Base-by-base conservation (phyloP, 108 stramenopile species). In the Epithemia pelagica region DNA sequence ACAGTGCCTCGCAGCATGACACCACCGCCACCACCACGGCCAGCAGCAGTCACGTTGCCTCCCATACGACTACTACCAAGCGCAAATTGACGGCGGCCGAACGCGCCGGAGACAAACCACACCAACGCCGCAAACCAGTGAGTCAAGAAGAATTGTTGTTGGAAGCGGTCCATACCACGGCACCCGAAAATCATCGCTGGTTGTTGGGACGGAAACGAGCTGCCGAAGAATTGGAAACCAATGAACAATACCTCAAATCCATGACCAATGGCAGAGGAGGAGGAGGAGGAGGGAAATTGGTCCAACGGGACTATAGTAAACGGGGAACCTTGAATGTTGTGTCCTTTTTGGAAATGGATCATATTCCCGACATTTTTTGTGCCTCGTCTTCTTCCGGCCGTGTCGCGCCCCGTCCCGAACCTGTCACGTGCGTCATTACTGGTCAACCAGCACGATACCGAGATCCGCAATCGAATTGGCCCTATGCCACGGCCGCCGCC, bases 341-440 rank as follows among this genome's bases (percentile, higher is more conserved):
- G 33, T 85, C 84, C 20, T 94, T 91, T 66, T 78, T 87, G 29
- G 90, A 94, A 59, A 91, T 94, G 90, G 90, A 91, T 70, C 24
- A 68, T 57, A 72, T 94, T 23, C 93, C 93, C 0, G 81, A 88
- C 56, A 74, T 91, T 65, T 70, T 90, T 52, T 77, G 77, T 2
- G 59, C 79, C 27, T 32, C 51, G 2, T 8, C 37, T 5, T 28
- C 53, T 28, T 58, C 70, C n/a, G 28, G 25, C 18, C 51, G 52
- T 29, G 56, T 52, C n/a, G 61, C 74, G 54, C 20, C 67, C 10
- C 55, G 59, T 59, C 19, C 31, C 2, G 32, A 72, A 53, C 26
- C 63, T 0, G 51, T 51, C 10, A 19, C 60, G 54, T 94, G 93
- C 60, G 79, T 79, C 54, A 81, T 94, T 64, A 88, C 93, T 24